These are phyloP conservation scores for Myriosclerotinia scirpicola DNA, from an alignment of 2,329 filamentous ascomycete genomes.

Conservation along the genomic window DNA sequence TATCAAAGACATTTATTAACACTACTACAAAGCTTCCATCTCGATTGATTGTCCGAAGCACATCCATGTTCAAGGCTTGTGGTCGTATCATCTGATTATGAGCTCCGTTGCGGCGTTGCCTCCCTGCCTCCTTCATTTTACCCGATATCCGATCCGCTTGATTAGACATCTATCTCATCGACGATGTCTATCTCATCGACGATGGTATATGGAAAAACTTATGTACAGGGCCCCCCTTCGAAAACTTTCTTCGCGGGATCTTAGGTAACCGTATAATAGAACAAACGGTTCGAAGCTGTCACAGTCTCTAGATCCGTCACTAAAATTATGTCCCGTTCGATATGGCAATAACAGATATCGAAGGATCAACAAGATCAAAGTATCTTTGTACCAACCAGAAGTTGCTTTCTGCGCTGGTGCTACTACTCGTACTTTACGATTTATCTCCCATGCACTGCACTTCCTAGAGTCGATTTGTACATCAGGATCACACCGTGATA, in stretches of 20 bases:
- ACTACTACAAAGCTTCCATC: not conserved
- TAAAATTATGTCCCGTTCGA: not conserved
- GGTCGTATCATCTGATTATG: too few relatives aligned
- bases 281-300: not conserved
- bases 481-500: slow-evolving; percentile 4
- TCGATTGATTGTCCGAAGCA: not conserved
- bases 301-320: not conserved
- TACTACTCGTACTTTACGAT: not conserved
- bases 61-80: not conserved
- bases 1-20: too few relatives aligned
- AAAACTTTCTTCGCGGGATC: not conserved
- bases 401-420: not conserved
- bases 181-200: not conserved
- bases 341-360: not conserved
- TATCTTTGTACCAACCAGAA: not conserved
- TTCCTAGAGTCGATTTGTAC: slow-evolving; percentile 3
- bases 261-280: not conserved
- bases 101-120: not conserved
- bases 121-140: too few relatives aligned
- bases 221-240: too few relatives aligned
- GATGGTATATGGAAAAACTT: not conserved
- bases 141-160: not conserved
- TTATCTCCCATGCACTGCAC: not conserved
- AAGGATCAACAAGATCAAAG: not conserved
- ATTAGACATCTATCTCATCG: not conserved